Evolutionary conservation across 352 stramenopile genomes (phyloP), one percentile per base, ranked within the genome.

Genomic region (Discostella stelligera): DNA sequence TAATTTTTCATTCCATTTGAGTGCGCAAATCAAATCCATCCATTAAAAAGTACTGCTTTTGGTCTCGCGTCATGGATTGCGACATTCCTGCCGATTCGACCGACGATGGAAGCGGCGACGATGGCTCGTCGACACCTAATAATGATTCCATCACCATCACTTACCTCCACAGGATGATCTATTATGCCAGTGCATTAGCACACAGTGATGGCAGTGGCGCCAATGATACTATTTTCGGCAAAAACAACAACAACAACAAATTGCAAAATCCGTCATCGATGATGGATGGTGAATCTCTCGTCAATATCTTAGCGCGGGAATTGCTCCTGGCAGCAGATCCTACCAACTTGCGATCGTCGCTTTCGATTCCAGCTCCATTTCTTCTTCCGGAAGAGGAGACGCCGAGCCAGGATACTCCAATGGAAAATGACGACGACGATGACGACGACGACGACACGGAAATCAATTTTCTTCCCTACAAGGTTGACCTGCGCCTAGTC

Each of bases 151-250:
- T 77, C 44, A 73, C 77, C n/a, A 71, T 78, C 25, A 1, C 77
- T 25, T 85, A 85, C 62, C 77, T 85, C 52, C 71, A 52, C 60
- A 67, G 71, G 9, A 59, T 85, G 54, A 78, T 85, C 11, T 74
- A 56, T 61, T 85, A 81, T 32, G 68, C 67, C 13, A 21, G 65
- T 39, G 71, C 77, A n/a, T 68, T 85, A 41, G 53, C 70, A 25
- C 20, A 56, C 52, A 27, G 41, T 20, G 44, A 49, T 48, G 20
- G 25, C 0, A 20, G n/a, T 23, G 44, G 25, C 27, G 14, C 7
- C 3, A 20, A 27, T 25, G 21, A 65, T n/a, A 54, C 54, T 18
- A 46, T 60, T 32, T 25, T 20, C 5, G 11, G 56, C 9, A 30
- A 18, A 2, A 23, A 67, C 27, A 21, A 58, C 11, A n/a, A 49